These are phyloP conservation scores for Lupinus albus DNA, from an alignment of 306 rosid species.

Conservation along the genomic window DNA sequence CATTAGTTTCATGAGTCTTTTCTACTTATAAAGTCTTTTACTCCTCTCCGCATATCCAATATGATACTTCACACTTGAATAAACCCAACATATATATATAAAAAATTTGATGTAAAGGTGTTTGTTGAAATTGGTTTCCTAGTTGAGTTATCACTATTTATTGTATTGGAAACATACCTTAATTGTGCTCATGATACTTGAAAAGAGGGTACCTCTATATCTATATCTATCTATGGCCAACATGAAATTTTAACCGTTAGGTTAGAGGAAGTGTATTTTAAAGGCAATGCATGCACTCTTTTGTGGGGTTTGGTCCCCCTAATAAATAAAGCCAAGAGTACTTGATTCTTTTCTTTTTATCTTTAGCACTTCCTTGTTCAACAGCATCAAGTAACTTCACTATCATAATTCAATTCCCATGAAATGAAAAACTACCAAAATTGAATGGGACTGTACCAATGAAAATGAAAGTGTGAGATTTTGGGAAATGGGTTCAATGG, in stretches of 20 bases:
- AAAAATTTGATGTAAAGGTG: neutral
- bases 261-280: constrained; percentile 39
- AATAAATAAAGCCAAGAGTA: constrained; percentile 30
- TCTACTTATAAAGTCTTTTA: no score
- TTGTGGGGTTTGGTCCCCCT: constrained; percentile 42
- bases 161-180: constrained; percentile 82
- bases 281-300: constrained; percentile 45
- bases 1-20: no score
- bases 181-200: constrained; percentile 56
- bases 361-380: constrained; percentile 34
- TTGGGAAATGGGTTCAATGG: constrained; percentile 48
- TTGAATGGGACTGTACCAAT: constrained; percentile 35
- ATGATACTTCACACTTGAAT: no score
- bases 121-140: constrained; percentile 36
- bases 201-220: constrained; percentile 51
- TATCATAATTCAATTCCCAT: constrained; percentile 56
- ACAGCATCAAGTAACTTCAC: constrained; percentile 45
- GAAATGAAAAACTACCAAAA: constrained; percentile 42
- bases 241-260: constrained; percentile 55
- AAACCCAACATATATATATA: no score
- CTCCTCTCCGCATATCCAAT: no score
- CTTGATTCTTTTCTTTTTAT: constrained; percentile 41
- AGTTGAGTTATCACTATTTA: constrained; percentile 64
- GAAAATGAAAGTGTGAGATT: constrained; percentile 45
- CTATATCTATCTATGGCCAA: constrained; percentile 37